Base-by-base conservation (phyloP, 208 protist genomes). In the Trypanosoma rangeli region DNA sequence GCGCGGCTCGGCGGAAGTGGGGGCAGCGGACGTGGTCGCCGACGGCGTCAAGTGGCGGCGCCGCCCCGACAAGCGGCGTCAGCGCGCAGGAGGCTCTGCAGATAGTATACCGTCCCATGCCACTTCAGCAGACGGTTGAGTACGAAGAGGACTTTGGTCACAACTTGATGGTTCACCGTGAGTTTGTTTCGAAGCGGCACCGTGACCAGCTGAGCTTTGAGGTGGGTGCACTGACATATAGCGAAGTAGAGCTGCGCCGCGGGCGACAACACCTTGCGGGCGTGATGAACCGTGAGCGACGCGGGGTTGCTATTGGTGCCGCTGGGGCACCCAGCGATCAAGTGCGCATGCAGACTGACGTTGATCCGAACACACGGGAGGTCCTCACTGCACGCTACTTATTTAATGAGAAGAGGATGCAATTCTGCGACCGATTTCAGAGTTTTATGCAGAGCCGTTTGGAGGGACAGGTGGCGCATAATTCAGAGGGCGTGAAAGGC, bases 101-200 rank as follows among this genome's bases (percentile, higher is more conserved):
- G 44, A 90, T 95, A 44, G 84, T 82, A 15, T 93, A 95, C 76
- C 87, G 90, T 16, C 90, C 90, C 12, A 86, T 94, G 86, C 90
- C 90, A 42, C 78, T 70, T 24, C 59, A 64, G 18, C 77, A 91
- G 35, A 93, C 86, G 26, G 90, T 95, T 0, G 87, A 95, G 78
- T 92, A 93, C 76, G 87, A 95, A 67, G 87, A 95, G 64, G 90
- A 95, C 69, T 95, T 91, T 70, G 87, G 87, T 16, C 73, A 70
- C 54, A 94, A 85, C 61, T 75, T 95, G 70, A 90, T 94, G 74
- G 87, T 95, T 33, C 90, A 95, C 63, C 90, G 90, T 49, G 87
- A 95, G 80, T 95, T 86, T 52, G 73, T 95, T 35, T 89, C 90
- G 16, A 75, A 83, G 46, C 77, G 76, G 67, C 66, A 83, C 64